These are phyloP conservation scores for Trichoderma sp. DNA, from an alignment of 2,329 filamentous ascomycete species.

Conservation along the genomic window DNA sequence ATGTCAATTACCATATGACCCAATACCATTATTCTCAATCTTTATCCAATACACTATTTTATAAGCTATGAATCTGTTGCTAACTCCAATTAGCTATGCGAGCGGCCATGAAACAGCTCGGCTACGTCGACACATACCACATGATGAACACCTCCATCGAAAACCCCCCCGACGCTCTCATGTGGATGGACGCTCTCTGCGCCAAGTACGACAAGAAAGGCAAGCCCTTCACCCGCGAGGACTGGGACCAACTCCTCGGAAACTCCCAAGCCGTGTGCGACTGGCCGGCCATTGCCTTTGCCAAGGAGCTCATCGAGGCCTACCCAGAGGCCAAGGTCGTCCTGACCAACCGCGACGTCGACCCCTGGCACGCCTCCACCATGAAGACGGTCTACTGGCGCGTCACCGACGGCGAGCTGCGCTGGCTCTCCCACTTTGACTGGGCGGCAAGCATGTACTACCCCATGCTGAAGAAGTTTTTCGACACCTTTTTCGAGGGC, in stretches of 20 bases:
- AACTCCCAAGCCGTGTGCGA: slow-evolving; percentile 70
- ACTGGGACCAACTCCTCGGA: slow-evolving; percentile 71
- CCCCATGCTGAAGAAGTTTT: slow-evolving; percentile 72
- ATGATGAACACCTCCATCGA: slow-evolving; percentile 73
- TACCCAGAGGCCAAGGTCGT: slow-evolving; percentile 76
- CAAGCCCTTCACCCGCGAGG: slow-evolving; percentile 60
- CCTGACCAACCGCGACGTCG: slow-evolving; percentile 67
- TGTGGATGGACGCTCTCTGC: slow-evolving; percentile 71
- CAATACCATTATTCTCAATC: neutral
- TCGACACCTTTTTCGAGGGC: slow-evolving; percentile 61
- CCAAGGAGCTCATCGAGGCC: slow-evolving; percentile 69
- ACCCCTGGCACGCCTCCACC: slow-evolving; percentile 59
- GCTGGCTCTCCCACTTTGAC: slow-evolving; percentile 47
- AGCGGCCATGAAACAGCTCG: slow-evolving; percentile 66
- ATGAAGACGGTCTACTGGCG: slow-evolving; percentile 72
- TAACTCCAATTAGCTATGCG: slow-evolving; percentile 55
- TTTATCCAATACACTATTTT: neutral
- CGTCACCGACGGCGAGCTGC: slow-evolving; percentile 62
- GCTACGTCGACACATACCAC: slow-evolving; percentile 72
- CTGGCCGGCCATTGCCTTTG: slow-evolving; percentile 67
- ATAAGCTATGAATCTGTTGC: neutral
- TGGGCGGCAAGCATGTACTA: slow-evolving; percentile 71
- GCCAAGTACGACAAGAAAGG: slow-evolving; percentile 49
- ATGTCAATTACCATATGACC: slow-evolving; percentile 35
- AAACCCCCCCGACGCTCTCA: slow-evolving; percentile 60